Percentiles rank a stretch among this genome's conserved stretches.
phyloP scores from a whole-genome alignment of 306 rosid genomes.

The Psophocarpus tetragonolobus region DNA sequence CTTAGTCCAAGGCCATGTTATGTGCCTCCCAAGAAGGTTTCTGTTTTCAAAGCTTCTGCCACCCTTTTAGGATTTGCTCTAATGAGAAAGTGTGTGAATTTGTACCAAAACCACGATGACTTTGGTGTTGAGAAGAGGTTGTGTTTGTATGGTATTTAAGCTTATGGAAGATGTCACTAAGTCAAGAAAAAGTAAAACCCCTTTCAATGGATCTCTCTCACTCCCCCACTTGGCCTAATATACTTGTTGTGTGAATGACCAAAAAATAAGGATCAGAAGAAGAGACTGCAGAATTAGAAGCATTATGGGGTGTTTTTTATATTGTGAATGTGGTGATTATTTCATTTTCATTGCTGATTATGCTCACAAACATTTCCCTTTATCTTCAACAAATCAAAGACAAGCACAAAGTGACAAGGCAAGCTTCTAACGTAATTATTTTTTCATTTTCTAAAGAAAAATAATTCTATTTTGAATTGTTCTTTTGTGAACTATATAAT shows the following conservation, averaged over 20 bases:
- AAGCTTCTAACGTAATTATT: conserved; percentile 54
- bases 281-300: conserved; percentile 47
- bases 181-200: conserved; percentile 40
- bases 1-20: conserved; percentile 34
- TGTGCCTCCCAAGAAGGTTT: conserved; percentile 44
- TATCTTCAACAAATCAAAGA: conserved; percentile 49
- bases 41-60: conserved; percentile 59
- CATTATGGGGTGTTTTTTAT: conserved; percentile 35
- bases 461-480: conserved; percentile 42
- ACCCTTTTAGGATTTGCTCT: conserved; percentile 37
- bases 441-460: conserved; percentile 17
- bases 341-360: conserved; percentile 44
- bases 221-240: conserved; percentile 31
- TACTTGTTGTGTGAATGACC: conserved; percentile 38
- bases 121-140: conserved; percentile 32
- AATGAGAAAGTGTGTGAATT: conserved; percentile 28
- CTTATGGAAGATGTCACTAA: conserved; percentile 34
- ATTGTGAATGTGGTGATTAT: conserved; percentile 24
- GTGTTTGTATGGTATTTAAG: conserved; percentile 20
- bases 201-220: conserved; percentile 30
- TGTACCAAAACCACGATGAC: conserved; percentile 35
- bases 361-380: conserved; percentile 38
- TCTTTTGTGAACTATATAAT: conserved; percentile 27
- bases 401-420: conserved; percentile 63
- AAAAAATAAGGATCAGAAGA: conserved; percentile 60